phyloP scores from a whole-genome alignment of 345 rosid species.

The Citrus trifoliata region DNA sequence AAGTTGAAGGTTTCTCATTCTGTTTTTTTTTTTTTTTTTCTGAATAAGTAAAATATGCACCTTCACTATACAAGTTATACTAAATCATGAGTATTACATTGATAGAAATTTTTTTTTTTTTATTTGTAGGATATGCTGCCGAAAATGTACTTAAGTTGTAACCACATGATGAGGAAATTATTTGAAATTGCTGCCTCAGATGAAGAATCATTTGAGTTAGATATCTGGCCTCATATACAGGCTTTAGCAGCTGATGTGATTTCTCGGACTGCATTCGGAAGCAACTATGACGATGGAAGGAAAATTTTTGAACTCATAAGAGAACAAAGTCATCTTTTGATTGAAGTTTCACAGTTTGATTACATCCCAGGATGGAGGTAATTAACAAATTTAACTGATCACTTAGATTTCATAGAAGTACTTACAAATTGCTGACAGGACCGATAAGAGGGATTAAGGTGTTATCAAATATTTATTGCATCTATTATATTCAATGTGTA shows the following conservation, averaged over 20 bases:
- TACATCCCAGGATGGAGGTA: constrained; percentile 50
- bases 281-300: constrained; percentile 43
- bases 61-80: no score
- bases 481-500: no score
- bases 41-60: no score
- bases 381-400: background rate
- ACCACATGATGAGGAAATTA: constrained; percentile 20
- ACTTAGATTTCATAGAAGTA: background rate
- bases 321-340: constrained; percentile 12
- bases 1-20: background rate
- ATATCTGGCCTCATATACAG: background rate
- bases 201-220: background rate
- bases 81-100: background rate
- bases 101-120: background rate
- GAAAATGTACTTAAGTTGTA: constrained; percentile 20
- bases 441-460: no score
- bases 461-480: no score
- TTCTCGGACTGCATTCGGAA: constrained; percentile 44
- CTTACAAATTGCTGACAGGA: no score
- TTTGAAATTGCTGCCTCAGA: background rate
- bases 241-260: background rate
- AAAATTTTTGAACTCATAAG: constrained; percentile 35
- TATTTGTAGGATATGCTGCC: constrained; percentile 33
- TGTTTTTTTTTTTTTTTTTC: no score
- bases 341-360: background rate